Conservation (phyloP, 805 yeast species). For the Pichia pseudocactophila region DNA sequence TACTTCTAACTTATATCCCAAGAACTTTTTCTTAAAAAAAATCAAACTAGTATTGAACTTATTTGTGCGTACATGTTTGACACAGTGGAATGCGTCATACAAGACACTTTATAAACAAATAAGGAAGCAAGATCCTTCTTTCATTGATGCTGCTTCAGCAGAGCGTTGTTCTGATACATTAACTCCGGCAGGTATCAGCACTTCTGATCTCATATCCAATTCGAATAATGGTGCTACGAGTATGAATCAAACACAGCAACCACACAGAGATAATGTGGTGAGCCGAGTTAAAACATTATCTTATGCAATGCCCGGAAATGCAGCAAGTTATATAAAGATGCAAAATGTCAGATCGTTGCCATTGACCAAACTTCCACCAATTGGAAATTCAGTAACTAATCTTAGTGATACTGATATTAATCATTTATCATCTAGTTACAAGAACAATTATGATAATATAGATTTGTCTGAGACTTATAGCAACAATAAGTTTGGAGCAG, state of each 20-base stretch:
- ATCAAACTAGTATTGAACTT: slow-evolving; percentile 47
- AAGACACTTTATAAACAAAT: slow-evolving; percentile 10
- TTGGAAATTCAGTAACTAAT: no score
- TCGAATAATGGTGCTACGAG: background rate
- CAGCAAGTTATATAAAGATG: background rate
- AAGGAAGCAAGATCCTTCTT: background rate
- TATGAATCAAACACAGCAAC: background rate
- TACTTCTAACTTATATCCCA: slow-evolving; percentile 29
- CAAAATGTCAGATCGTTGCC: background rate
- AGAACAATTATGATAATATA: no score
- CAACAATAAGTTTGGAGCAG: no score
- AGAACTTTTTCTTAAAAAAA: slow-evolving; percentile 44
- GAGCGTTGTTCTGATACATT: no score
- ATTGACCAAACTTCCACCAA: background rate
- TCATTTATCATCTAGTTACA: no score
- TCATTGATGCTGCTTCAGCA: background rate
- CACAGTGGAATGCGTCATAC: slow-evolving; percentile 34
- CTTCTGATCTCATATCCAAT: no score
- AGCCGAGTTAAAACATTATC: background rate
- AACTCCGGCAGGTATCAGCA: no score
- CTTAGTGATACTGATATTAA: no score
- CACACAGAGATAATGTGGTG: background rate
- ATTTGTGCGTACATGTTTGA: slow-evolving; percentile 53
- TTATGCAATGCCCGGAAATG: slow-evolving; percentile 4
- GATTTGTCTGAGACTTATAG: no score